A percentile compares a stretch with the other conserved stretches of the same genome.
These are phyloP conservation scores for Glaciozyma antarctica DNA, from an alignment of 768 basidiomycete genomes.

Conservation along the genomic window DNA sequence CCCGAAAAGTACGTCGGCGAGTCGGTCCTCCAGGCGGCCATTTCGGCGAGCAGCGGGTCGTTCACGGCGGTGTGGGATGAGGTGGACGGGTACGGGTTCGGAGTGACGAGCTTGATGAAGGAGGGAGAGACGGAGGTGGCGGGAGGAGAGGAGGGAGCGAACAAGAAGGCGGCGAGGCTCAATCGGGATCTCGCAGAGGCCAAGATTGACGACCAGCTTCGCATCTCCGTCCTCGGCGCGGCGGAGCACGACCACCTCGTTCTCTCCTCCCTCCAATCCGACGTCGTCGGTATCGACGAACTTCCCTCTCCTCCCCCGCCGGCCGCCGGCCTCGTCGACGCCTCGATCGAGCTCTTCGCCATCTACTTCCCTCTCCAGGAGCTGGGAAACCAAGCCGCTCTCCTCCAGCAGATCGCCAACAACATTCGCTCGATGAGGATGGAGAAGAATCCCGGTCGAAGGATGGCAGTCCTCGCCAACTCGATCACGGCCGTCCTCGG, in stretches of 20 bases:
- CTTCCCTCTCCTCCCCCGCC: slow-evolving; percentile 56
- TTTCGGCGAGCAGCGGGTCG: slow-evolving; percentile 70
- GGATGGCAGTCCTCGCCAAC: slow-evolving; percentile 73
- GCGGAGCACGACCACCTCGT: slow-evolving; percentile 76
- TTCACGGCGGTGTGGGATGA: slow-evolving; percentile 80
- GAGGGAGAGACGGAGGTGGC: slow-evolving; percentile 18
- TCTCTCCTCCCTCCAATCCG: slow-evolving; percentile 46
- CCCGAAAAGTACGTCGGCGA: slow-evolving; percentile 66
- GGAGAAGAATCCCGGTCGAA: slow-evolving; percentile 77
- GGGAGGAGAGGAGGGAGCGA: not conserved
- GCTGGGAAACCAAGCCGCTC: slow-evolving; percentile 41
- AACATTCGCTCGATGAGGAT: slow-evolving; percentile 63
- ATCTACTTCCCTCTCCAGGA: slow-evolving; percentile 71
- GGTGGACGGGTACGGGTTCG: slow-evolving; percentile 82
- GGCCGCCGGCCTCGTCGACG: slow-evolving; percentile 72
- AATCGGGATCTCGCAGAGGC: slow-evolving; percentile 74
- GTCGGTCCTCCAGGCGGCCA: slow-evolving; percentile 81
- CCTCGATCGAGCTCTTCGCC: slow-evolving; percentile 77
- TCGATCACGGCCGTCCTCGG: slow-evolving; percentile 63
- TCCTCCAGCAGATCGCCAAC: slow-evolving; percentile 49
- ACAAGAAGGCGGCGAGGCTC: slow-evolving; percentile 43
- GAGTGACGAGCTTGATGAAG: slow-evolving; percentile 56
- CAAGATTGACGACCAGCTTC: slow-evolving; percentile 64
- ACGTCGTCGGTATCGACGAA: slow-evolving; percentile 36
- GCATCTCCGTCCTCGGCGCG: slow-evolving; percentile 68